Conservation (phyloP, 768 basidiomycete species). For the Boletellus ananas region DNA sequence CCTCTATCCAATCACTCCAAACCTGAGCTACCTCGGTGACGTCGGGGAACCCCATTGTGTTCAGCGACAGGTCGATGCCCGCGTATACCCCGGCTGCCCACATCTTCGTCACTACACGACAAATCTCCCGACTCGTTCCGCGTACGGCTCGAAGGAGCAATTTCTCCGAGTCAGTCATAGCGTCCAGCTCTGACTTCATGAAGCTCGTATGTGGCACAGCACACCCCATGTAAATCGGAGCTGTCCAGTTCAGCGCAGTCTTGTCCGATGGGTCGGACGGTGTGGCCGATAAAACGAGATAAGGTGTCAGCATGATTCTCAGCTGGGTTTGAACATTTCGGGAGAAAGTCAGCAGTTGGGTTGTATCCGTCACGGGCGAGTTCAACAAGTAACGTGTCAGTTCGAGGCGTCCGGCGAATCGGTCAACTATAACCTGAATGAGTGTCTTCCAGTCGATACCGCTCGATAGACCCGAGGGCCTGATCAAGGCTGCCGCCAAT, state of each 20-base stretch:
- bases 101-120: constrained; percentile 27
- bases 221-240: not conserved
- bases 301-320: constrained; percentile 21
- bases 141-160: constrained; percentile 22
- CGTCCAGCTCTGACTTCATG: not conserved
- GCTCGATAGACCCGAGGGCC: constrained; percentile 13
- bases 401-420: constrained; percentile 18
- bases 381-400: constrained; percentile 34
- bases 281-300: not conserved
- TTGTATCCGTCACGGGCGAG: constrained; percentile 3
- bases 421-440: constrained; percentile 35
- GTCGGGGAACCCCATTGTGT: not conserved
- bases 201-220: not conserved
- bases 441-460: constrained; percentile 42
- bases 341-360: not conserved
- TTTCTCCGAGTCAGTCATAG: constrained; percentile 18
- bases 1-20: constrained; percentile 30
- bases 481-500: constrained; percentile 1
- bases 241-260: constrained; percentile 13
- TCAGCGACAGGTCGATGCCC: constrained; percentile 6
- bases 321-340: constrained; percentile 12
- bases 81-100: constrained; percentile 31
- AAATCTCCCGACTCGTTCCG: constrained; percentile 40
- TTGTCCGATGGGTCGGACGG: not conserved
- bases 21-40: constrained; percentile 1